A percentile compares a stretch with the other conserved stretches of the same genome.
Conservation (phyloP, 495 filamentous ascomycete species). For the Barbatosphaeria neglecta region DNA sequence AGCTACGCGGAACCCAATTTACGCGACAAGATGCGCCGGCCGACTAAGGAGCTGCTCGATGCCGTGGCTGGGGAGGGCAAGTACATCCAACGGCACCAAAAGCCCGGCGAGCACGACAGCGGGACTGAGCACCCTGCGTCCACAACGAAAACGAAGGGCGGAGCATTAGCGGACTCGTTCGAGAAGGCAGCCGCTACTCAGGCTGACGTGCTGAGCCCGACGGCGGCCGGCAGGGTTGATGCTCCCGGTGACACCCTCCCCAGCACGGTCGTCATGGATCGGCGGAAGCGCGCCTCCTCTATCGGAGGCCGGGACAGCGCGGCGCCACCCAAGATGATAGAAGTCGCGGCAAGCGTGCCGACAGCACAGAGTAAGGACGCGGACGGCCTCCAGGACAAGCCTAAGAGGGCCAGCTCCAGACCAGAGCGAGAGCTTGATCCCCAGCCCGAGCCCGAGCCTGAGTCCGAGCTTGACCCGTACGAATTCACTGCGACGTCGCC, state of each 20-base stretch:
- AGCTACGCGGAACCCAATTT: conserved; percentile 84
- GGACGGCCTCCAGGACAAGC: too few relatives aligned
- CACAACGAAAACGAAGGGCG: not conserved
- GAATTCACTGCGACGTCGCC: conserved; percentile 24
- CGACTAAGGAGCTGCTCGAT: conserved; percentile 61
- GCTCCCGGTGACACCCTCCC: conserved; percentile 6
- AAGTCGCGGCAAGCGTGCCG: not conserved
- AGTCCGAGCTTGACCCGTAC: conserved; percentile 19
- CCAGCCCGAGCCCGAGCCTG: not conserved
- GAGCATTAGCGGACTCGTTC: not conserved
- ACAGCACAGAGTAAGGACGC: not conserved
- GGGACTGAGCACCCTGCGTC: conserved; percentile 5
- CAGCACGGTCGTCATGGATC: conserved; percentile 16
- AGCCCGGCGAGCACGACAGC: conserved; percentile 13
- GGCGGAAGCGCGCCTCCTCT: conserved; percentile 16
- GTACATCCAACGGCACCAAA: conserved; percentile 19
- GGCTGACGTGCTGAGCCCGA: conserved; percentile 5
- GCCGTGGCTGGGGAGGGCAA: conserved; percentile 50
- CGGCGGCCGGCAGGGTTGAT: conserved; percentile 6
- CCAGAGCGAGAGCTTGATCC: too few relatives aligned
- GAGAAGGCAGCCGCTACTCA: not conserved
- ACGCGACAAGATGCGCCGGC: conserved; percentile 76
- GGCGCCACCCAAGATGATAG: conserved; percentile 6
- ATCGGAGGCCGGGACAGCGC: conserved; percentile 14
- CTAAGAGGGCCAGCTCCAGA: too few relatives aligned